Evolutionary conservation across 495 filamentous ascomycete genomes (phyloP).

Genomic region (Bacidia rubella): DNA sequence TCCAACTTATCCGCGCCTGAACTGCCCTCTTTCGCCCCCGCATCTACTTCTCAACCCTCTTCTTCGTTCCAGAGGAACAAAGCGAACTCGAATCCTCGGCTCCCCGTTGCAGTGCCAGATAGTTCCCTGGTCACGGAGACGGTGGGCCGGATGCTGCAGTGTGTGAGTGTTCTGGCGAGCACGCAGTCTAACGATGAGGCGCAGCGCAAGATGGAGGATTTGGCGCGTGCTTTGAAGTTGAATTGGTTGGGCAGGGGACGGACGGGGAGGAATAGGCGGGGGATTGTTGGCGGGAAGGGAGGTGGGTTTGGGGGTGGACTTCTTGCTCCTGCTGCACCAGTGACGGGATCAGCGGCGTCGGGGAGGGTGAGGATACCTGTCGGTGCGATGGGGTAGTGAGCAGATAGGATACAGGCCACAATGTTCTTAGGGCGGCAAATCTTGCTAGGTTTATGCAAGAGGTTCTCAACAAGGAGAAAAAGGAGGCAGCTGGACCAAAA

Average conservation of each 20-base stretch:
- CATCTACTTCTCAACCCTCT: slow-evolving; percentile 23
- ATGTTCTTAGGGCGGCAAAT: too few species aligned
- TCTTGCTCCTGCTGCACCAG: too few species aligned
- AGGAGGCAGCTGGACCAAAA: too few species aligned
- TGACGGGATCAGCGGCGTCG: too few species aligned
- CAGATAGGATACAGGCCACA: too few species aligned
- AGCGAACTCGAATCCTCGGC: slow-evolving; percentile 23
- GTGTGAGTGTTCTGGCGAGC: slow-evolving; percentile 75
- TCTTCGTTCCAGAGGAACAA: background rate
- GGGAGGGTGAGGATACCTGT: too few species aligned
- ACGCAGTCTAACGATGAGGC: slow-evolving; percentile 57
- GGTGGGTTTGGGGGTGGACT: slow-evolving; percentile 22
- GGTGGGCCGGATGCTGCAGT: slow-evolving; percentile 92
- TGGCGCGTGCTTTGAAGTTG: slow-evolving; percentile 75
- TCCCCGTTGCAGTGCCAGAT: slow-evolving; percentile 32
- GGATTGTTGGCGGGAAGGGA: slow-evolving; percentile 65
- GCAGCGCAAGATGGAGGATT: slow-evolving; percentile 67
- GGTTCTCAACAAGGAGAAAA: too few species aligned
- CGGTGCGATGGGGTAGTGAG: too few species aligned
- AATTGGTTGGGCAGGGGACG: slow-evolving; percentile 91
- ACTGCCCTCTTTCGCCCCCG: slow-evolving; percentile 40
- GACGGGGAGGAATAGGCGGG: slow-evolving; percentile 76
- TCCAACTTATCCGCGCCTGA: slow-evolving; percentile 64
- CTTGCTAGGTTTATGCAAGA: too few species aligned
- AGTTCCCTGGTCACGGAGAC: slow-evolving; percentile 85